A percentile compares a stretch with the other conserved stretches of the same genome.
These are phyloP conservation scores for Rhizophagus sp. DNA, from an alignment of 192 early-diverging fungal species.

Conservation along the genomic window DNA sequence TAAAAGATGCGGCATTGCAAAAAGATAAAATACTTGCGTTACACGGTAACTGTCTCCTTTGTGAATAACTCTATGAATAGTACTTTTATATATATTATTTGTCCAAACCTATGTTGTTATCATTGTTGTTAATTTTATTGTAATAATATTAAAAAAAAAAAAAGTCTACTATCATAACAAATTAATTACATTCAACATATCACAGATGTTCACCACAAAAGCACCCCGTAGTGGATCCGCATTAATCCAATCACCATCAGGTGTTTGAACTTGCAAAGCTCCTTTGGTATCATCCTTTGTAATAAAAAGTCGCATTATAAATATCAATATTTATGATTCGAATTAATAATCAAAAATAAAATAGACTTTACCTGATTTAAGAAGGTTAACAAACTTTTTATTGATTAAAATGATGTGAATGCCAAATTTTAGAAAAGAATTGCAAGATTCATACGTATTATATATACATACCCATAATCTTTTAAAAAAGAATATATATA, in stretches of 20 bases:
- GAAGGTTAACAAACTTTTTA: slow-evolving; percentile 48
- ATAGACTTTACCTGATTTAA: slow-evolving; percentile 35
- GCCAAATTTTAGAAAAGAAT: neutral
- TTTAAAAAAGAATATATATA: neutral
- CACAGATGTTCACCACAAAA: slow-evolving; percentile 60
- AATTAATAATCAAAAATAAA: neutral
- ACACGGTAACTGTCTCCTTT: slow-evolving; percentile 38
- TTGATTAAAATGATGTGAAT: neutral
- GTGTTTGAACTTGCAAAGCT: slow-evolving; percentile 50
- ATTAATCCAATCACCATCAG: slow-evolving; percentile 49
- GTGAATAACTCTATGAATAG: slow-evolving; percentile 56
- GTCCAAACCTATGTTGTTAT: slow-evolving; percentile 44
- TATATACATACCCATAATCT: slow-evolving; percentile 26
- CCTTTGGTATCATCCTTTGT: slow-evolving; percentile 43
- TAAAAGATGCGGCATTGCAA: neutral
- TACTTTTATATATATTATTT: slow-evolving; percentile 49
- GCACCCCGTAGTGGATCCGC: slow-evolving; percentile 51
- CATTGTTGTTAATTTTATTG: neutral
- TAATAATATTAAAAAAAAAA: too few species aligned
- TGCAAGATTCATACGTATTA: neutral
- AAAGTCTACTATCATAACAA: too few species aligned
- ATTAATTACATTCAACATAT: slow-evolving; percentile 45
- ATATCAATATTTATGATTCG: too few species aligned
- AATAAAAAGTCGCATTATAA: neutral
- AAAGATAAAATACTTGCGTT: slow-evolving; percentile 19